Percentiles rank a stretch among this genome's conserved stretches.
These are phyloP conservation scores for Agrocybe pediades DNA, from an alignment of 768 basidiomycete species.

Conservation along the genomic window DNA sequence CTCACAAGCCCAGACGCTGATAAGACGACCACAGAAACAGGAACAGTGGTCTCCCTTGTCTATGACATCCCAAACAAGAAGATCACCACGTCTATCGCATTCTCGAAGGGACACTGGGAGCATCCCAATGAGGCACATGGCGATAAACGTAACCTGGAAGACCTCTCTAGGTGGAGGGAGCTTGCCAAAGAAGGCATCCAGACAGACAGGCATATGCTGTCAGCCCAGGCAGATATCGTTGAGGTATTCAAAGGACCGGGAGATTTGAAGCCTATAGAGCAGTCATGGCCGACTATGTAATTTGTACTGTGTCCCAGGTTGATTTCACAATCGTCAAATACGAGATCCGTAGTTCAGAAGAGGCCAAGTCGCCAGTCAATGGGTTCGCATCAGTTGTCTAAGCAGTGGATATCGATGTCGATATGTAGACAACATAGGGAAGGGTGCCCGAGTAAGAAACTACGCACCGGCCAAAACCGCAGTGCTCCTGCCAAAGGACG, in stretches of 20 bases:
- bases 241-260: conserved; percentile 2
- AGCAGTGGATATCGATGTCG: no score
- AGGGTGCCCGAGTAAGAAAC: no score
- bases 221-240: conserved; percentile 1
- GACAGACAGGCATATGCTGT: conserved; percentile 3
- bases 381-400: no score
- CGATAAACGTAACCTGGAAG: conserved; percentile 2
- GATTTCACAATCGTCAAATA: no score
- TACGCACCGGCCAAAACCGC: no score
- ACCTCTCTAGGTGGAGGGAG: not conserved
- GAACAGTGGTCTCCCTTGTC: not conserved
- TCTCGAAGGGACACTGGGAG: conserved; percentile 4
- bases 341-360: no score
- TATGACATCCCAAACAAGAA: conserved; percentile 2
- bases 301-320: no score
- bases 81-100: conserved; percentile 1
- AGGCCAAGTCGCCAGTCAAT: no score
- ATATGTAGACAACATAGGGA: no score
- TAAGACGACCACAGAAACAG: not conserved
- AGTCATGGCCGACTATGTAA: conserved; percentile 2
- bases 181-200: conserved; percentile 5
- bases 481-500: no score
- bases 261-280: not conserved
- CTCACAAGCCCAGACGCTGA: not conserved
- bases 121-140: not conserved